These are phyloP conservation scores for Tylopilus intermedius DNA, from an alignment of 768 basidiomycete genomes.

Conservation along the genomic window DNA sequence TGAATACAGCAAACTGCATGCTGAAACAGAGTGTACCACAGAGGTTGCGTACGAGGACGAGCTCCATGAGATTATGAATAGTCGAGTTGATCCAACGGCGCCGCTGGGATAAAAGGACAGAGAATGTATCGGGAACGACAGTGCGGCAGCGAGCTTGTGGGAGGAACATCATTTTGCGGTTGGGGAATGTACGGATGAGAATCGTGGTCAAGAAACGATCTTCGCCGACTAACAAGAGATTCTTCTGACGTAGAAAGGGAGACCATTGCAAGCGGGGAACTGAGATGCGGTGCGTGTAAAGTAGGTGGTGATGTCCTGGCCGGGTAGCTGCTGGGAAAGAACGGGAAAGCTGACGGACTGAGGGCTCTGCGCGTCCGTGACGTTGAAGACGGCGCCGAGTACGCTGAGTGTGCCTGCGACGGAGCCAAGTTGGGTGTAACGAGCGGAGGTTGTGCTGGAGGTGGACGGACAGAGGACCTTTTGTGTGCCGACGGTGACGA, in stretches of 20 bases:
- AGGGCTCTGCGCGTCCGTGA: constrained; percentile 46
- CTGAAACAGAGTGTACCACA: constrained; percentile 99
- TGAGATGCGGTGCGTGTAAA: constrained; percentile 70
- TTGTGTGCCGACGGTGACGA: constrained; percentile 92
- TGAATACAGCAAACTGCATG: constrained; percentile 99
- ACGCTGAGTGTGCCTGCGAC: constrained; percentile 65
- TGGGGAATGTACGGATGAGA: constrained; percentile 93
- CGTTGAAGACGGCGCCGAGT: constrained; percentile 73
- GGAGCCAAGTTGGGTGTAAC: constrained; percentile 54
- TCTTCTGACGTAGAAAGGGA: constrained; percentile 74
- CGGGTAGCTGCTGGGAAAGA: constrained; percentile 53
- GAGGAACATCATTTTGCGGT: constrained; percentile 99
- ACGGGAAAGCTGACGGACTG: constrained; percentile 52
- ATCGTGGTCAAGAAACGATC: constrained; percentile 98
- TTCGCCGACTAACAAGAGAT: constrained; percentile 91
- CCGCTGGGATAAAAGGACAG: constrained; percentile 89
- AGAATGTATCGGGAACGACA: constrained; percentile 93
- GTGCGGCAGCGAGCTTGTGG: constrained; percentile 95
- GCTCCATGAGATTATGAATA: constrained; percentile 98
- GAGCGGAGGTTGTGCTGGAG: constrained; percentile 36
- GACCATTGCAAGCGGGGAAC: constrained; percentile 59
- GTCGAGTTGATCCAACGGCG: constrained; percentile 99
- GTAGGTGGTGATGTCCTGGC: constrained; percentile 85
- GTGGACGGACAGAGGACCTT: constrained; percentile 80
- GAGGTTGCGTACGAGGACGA: constrained; percentile 91